These are phyloP conservation scores for Phytophthora pistaciae DNA, from an alignment of 352 stramenopile genomes.

Conservation along the genomic window DNA sequence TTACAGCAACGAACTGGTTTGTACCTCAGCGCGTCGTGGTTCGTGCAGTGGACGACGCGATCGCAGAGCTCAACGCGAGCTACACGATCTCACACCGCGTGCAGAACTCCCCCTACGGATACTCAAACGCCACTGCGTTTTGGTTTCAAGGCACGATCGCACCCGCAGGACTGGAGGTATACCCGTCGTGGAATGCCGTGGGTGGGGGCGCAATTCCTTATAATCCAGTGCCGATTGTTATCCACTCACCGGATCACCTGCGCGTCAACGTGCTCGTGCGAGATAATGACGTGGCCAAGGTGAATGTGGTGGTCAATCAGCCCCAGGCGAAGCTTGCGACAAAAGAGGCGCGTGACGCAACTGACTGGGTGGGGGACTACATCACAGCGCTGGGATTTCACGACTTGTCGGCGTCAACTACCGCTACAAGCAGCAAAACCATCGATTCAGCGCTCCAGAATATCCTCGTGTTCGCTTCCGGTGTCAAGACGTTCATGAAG, in stretches of 20 bases:
- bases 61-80: slow-evolving; percentile 48
- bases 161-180: slow-evolving; percentile 19
- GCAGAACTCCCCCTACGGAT: slow-evolving; percentile 55
- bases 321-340: slow-evolving; percentile 40
- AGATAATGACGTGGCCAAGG: slow-evolving; percentile 58
- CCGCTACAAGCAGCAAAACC: slow-evolving; percentile 13
- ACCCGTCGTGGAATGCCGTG: slow-evolving; percentile 35
- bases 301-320: slow-evolving; percentile 53
- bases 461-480: slow-evolving; percentile 58
- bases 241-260: slow-evolving; percentile 56
- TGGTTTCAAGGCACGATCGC: slow-evolving; percentile 54
- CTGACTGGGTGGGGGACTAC: slow-evolving; percentile 66
- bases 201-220: slow-evolving; percentile 53
- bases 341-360: slow-evolving; percentile 52
- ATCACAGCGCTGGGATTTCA: slow-evolving; percentile 60
- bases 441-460: slow-evolving; percentile 34
- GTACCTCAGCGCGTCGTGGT: slow-evolving; percentile 63
- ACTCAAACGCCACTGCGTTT: slow-evolving; percentile 61
- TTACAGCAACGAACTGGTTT: slow-evolving; percentile 72
- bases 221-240: slow-evolving; percentile 62
- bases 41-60: slow-evolving; percentile 49
- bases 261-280: slow-evolving; percentile 57
- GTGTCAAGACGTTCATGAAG: slow-evolving; percentile 66
- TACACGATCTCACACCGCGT: slow-evolving; percentile 65
- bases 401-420: slow-evolving; percentile 53